Conservation (phyloP, 495 filamentous ascomycete genomes). For the Neurospora hispaniola region DNA sequence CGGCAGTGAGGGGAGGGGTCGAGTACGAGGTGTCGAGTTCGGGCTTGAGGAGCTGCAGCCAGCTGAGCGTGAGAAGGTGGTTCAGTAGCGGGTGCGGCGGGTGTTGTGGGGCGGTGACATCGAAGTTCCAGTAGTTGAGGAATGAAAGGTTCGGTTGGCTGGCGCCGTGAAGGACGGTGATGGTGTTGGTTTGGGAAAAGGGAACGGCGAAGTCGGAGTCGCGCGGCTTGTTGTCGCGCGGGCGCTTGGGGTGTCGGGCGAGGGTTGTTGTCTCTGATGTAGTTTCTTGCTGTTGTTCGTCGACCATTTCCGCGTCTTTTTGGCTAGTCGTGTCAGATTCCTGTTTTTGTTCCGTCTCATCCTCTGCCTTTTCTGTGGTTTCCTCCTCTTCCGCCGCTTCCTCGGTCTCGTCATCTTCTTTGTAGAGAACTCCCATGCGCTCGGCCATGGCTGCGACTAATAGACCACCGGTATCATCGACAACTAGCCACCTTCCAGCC, state of each 20-base stretch:
- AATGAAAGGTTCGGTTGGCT: constrained; percentile 80
- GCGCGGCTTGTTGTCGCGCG: constrained; percentile 19
- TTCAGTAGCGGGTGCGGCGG: constrained; percentile 64
- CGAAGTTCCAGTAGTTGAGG: constrained; percentile 79
- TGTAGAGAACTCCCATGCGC: constrained; percentile 73
- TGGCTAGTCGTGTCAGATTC: not conserved
- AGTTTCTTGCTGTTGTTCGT: constrained; percentile 1
- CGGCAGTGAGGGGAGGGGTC: constrained; percentile 42
- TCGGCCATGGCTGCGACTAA: constrained; percentile 84
- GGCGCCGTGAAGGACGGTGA: constrained; percentile 81
- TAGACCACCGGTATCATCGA: constrained; percentile 85
- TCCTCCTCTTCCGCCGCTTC: constrained; percentile 30
- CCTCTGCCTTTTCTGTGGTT: constrained; percentile 3
- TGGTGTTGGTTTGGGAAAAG: constrained; percentile 60
- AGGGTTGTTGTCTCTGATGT: constrained; percentile 2
- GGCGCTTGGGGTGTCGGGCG: constrained; percentile 7
- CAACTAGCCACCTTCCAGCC: constrained; percentile 68
- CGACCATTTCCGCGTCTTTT: constrained; percentile 12
- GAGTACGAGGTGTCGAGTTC: constrained; percentile 57
- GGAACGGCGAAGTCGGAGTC: constrained; percentile 26
- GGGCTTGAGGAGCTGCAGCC: constrained; percentile 80
- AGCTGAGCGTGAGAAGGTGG: constrained; percentile 74
- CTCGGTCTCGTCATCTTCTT: constrained; percentile 9
- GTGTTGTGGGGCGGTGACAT: constrained; percentile 52
- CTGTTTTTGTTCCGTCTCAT: not conserved